A percentile compares a stretch with the other conserved stretches of the same genome.
These are phyloP conservation scores for Chaetomium sp. DNA, from an alignment of 2,329 filamentous ascomycete species.

Conservation along the genomic window DNA sequence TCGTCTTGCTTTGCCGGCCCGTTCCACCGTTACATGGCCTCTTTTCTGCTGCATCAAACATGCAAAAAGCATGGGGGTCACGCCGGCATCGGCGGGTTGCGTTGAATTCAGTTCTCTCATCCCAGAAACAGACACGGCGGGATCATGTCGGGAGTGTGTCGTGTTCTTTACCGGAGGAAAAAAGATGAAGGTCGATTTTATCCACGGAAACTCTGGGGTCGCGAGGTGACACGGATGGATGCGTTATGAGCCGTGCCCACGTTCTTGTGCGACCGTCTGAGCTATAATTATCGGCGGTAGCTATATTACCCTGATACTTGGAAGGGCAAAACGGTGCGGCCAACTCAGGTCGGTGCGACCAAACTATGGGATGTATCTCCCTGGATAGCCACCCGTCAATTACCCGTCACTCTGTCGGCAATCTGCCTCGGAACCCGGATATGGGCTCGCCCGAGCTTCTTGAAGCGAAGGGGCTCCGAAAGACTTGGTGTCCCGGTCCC, in stretches of 20 bases:
- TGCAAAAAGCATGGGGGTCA: neutral
- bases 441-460: neutral
- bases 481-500: neutral
- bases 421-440: neutral
- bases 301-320: neutral
- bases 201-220: slow-evolving; percentile 3
- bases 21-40: slow-evolving; percentile 13
- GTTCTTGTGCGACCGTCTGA: neutral
- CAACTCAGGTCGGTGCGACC: neutral
- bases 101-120: neutral
- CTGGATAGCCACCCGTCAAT: slow-evolving; percentile 3
- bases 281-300: neutral
- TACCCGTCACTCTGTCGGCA: neutral
- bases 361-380: neutral
- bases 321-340: neutral
- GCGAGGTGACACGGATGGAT: neutral
- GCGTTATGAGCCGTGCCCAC: slow-evolving; percentile 6
- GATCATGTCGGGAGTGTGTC: neutral
- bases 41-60: neutral
- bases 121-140: neutral
- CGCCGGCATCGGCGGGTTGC: slow-evolving; percentile 10
- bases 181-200: neutral
- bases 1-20: neutral
- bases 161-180: neutral
- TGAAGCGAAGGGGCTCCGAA: neutral